These are phyloP conservation scores for Aspergillus clavatus DNA, from an alignment of 2,329 filamentous ascomycete species.

Conservation along the genomic window DNA sequence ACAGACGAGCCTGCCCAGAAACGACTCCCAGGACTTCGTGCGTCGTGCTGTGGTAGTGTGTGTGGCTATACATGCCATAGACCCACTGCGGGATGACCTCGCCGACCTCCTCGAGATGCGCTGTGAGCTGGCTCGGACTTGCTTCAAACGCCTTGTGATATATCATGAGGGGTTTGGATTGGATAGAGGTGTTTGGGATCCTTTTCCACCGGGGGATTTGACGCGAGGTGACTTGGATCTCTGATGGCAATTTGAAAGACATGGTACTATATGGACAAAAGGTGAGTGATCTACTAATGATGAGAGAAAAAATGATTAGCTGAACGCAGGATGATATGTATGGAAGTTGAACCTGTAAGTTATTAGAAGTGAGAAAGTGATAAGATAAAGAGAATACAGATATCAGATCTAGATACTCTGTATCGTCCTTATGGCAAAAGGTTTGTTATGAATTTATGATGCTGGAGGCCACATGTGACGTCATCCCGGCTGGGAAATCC, in stretches of 20 bases:
- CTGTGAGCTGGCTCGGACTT: constrained; percentile 50
- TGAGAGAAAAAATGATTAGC: neutral
- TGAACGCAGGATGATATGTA: neutral
- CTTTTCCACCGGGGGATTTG: constrained; percentile 54
- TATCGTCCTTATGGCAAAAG: too few species aligned
- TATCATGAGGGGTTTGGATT: constrained; percentile 60
- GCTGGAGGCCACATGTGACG: constrained; percentile 4
- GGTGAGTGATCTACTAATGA: too few species aligned
- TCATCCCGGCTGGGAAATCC: constrained; percentile 2
- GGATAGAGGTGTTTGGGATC: constrained; percentile 62
- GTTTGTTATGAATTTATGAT: too few species aligned
- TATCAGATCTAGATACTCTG: too few species aligned
- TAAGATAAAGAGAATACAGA: neutral
- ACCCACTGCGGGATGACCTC: constrained; percentile 62
- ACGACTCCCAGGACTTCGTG: constrained; percentile 63
- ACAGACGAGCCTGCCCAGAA: constrained; percentile 55
- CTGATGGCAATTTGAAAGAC: constrained; percentile 42
- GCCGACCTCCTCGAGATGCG: constrained; percentile 50
- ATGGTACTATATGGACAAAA: constrained; percentile 19
- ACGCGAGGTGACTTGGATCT: constrained; percentile 54
- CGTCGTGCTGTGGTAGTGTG: constrained; percentile 63
- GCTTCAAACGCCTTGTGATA: constrained; percentile 57
- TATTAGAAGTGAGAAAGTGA: neutral
- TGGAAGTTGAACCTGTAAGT: neutral
- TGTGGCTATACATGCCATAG: constrained; percentile 63